These are phyloP conservation scores for Pythium sukuiense DNA, from an alignment of 352 stramenopile genomes.

Conservation along the genomic window DNA sequence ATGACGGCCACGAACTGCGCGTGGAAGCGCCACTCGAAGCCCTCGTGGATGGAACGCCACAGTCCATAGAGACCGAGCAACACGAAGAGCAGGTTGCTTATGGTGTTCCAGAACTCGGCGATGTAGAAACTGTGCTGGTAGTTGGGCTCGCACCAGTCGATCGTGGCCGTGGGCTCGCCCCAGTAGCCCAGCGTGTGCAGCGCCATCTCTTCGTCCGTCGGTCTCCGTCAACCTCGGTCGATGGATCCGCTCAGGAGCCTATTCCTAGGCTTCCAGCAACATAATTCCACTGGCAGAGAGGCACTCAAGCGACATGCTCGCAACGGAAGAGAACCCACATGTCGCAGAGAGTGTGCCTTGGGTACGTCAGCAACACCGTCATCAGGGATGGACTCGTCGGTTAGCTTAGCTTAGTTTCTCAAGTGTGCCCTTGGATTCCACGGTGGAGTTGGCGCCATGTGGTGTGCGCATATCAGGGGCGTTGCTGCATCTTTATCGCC, in stretches of 20 bases:
- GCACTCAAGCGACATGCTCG: background rate
- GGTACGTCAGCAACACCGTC: background rate
- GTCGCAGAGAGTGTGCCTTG: background rate
- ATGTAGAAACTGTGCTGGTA: slow-evolving; percentile 80
- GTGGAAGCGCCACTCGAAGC: slow-evolving; percentile 79
- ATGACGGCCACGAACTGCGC: slow-evolving; percentile 75
- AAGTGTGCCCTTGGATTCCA: no score
- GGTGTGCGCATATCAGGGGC: background rate
- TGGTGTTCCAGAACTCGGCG: slow-evolving; percentile 88
- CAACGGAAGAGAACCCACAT: background rate
- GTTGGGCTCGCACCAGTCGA: slow-evolving; percentile 88
- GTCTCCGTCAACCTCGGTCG: background rate
- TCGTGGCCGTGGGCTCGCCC: slow-evolving; percentile 71
- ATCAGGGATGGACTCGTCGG: background rate
- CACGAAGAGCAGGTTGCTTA: slow-evolving; percentile 82
- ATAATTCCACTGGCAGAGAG: background rate
- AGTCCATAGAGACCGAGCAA: slow-evolving; percentile 76
- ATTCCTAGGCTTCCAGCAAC: background rate
- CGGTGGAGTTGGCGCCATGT: no score
- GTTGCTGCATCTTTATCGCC: slow-evolving; percentile 1
- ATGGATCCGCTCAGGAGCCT: background rate
- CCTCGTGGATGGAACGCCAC: slow-evolving; percentile 56
- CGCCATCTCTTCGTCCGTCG: background rate
- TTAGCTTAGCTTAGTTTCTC: background rate
- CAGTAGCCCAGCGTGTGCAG: slow-evolving; percentile 46